Base-by-base conservation (phyloP, 2,329 filamentous ascomycete species). In the Aspergillus caelatus region DNA sequence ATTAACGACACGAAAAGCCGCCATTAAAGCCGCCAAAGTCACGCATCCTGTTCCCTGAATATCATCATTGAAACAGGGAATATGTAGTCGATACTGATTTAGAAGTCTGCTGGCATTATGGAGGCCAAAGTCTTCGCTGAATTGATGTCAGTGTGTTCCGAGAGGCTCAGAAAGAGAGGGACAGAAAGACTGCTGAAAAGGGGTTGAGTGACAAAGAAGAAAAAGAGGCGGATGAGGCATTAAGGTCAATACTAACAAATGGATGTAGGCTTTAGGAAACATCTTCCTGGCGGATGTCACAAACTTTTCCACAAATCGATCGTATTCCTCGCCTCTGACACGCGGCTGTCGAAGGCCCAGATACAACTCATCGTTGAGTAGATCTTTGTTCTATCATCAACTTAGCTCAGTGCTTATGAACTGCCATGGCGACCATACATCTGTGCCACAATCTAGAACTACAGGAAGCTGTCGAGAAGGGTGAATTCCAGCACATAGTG, bases 11-110 rank as follows among this genome's bases (percentile, higher is more conserved):
- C 91, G 87, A 9, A 94, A 81, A 0, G 87, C 93, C 0, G 92
- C 88, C 81, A 92, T 88, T 66, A 96, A 89, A 1, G 91, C 93
- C 0, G 93, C 93, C 0, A 96, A 84, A 0, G 93, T 94, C 1
- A 96, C 92, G 63, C 91, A 94, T 0, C 93, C 93, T 0, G 93
- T 96, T 1, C 93, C 93, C 76, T 96, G 93, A 0, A 96, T 89
- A 74, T 96, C 93, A 63, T 96, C 93, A 71, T 96, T 96, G 83
- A 97, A 96, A 75, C 92, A 96, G 0, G 93, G 84, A 9, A 94
- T 89, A 57, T 90, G 73, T 0, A 89, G 84, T 1, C 89, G 86
- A 71, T 95, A 96, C 41, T 83, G 85, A 64, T 96, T 91, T 0
- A 96, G 82, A 2, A 96, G 86, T 4, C 91, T 86, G 34, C 91